A percentile compares a stretch with the other conserved stretches of the same genome.
Conservation (phyloP, 2,329 filamentous ascomycete species). For the Pseudogymnoascus sp. region DNA sequence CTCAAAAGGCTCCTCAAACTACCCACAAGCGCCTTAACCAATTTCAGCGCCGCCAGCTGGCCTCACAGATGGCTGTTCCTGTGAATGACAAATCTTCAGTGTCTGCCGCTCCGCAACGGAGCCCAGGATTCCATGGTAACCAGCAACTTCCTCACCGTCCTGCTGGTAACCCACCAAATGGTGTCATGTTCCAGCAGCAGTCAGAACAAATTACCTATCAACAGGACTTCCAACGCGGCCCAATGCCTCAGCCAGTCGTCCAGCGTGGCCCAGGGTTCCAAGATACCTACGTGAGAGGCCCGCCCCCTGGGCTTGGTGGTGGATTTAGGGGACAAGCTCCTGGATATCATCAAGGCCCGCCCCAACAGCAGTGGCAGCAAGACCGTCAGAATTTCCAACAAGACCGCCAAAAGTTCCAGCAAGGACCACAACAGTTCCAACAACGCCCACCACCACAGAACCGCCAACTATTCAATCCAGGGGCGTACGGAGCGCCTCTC, state of each 20-base stretch:
- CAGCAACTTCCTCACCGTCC: neutral
- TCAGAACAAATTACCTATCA: slow-evolving; percentile 15
- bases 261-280: neutral
- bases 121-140: slow-evolving; percentile 6
- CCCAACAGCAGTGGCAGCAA: slow-evolving; percentile 3
- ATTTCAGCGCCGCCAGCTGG: slow-evolving; percentile 15
- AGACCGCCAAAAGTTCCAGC: neutral
- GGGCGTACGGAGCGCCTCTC: slow-evolving; percentile 13
- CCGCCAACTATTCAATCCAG: slow-evolving; percentile 26
- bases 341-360: neutral
- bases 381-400: neutral
- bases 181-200: slow-evolving; percentile 14
- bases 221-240: slow-evolving; percentile 19
- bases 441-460: slow-evolving; percentile 17
- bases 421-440: neutral
- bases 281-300: neutral
- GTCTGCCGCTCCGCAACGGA: slow-evolving; percentile 10
- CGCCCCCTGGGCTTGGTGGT: neutral
- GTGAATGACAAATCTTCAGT: slow-evolving; percentile 9
- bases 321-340: neutral
- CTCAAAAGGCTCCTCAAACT: neutral
- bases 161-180: neutral
- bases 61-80: slow-evolving; percentile 10
- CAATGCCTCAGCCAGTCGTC: slow-evolving; percentile 19
- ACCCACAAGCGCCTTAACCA: slow-evolving; percentile 19